Percentiles rank a stretch among this genome's conserved stretches.
Evolutionary conservation across 208 protist species (phyloP).

Genomic region (Zelonia costaricensis): DNA sequence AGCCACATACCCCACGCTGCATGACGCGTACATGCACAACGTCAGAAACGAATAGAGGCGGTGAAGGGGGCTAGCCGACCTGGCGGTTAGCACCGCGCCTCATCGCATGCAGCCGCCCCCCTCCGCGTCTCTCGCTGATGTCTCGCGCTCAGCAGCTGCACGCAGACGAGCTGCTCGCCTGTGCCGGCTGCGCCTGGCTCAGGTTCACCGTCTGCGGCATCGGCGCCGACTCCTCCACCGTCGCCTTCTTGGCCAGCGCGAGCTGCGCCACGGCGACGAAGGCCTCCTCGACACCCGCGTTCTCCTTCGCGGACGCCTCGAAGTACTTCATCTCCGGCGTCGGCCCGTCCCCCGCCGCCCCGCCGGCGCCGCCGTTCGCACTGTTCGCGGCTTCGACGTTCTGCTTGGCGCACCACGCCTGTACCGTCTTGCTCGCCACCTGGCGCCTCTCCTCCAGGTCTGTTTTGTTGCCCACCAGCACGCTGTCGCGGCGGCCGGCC

Average conservation of each 20-base stretch:
- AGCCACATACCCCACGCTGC: too few relatives aligned
- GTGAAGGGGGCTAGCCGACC: too few relatives aligned
- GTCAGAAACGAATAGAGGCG: too few relatives aligned
- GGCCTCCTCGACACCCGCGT: slow-evolving; percentile 98
- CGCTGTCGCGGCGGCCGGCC: slow-evolving; percentile 96
- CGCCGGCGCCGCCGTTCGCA: slow-evolving; percentile 19
- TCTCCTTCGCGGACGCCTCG: slow-evolving; percentile 98
- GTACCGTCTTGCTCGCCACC: slow-evolving; percentile 92
- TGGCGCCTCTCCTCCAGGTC: slow-evolving; percentile 96
- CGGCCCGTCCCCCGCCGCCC: slow-evolving; percentile 8
- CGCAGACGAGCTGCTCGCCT: slow-evolving; percentile 27
- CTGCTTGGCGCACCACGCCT: slow-evolving; percentile 96
- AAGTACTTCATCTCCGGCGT: slow-evolving; percentile 95
- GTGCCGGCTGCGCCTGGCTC: slow-evolving; percentile 29
- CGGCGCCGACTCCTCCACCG: slow-evolving; percentile 48
- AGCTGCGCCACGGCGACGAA: slow-evolving; percentile 88
- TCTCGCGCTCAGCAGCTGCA: slow-evolving; percentile 22
- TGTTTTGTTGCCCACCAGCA: slow-evolving; percentile 99
- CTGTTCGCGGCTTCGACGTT: slow-evolving; percentile 46
- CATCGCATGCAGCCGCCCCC: neutral
- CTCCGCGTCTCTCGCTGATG: neutral
- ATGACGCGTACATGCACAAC: too few relatives aligned
- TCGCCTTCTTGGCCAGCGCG: slow-evolving; percentile 76
- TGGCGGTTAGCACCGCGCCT: neutral
- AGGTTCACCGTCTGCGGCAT: slow-evolving; percentile 76